These are phyloP conservation scores for Auriscalpium orientale DNA, from an alignment of 768 basidiomycete genomes.

Conservation along the genomic window DNA sequence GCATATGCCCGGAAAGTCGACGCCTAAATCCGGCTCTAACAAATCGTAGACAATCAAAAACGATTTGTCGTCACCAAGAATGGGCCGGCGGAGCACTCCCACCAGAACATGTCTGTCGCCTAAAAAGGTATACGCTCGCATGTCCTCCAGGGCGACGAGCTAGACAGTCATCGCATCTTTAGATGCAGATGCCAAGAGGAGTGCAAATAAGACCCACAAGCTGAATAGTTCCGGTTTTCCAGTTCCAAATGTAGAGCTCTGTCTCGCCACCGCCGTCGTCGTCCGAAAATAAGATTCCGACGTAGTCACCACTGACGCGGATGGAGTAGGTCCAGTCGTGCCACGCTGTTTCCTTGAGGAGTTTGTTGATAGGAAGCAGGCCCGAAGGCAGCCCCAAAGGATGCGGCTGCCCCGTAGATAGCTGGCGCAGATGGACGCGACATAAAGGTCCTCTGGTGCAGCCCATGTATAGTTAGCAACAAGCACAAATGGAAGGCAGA, in stretches of 20 bases:
- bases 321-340: conserved; percentile 6
- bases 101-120: conserved; percentile 1
- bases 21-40: too few relatives aligned
- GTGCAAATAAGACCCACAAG: not conserved
- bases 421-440: not conserved
- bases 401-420: conserved; percentile 8
- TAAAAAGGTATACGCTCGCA: conserved; percentile 10
- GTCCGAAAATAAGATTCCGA: conserved; percentile 6
- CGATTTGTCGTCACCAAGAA: not conserved
- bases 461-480: not conserved
- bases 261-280: not conserved
- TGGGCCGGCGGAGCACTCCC: not conserved
- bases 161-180: not conserved
- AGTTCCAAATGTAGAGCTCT: conserved; percentile 13
- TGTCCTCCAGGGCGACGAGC: not conserved
- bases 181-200: not conserved
- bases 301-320: conserved; percentile 7
- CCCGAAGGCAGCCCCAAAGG: not conserved
- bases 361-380: conserved; percentile 5
- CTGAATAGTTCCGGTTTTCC: conserved; percentile 8
- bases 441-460: not conserved
- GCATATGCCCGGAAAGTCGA: conserved; percentile 3
- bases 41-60: conserved; percentile 6
- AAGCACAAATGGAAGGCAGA: too few relatives aligned
- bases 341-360: not conserved